Evolutionary conservation across 805 yeast species (phyloP).

Genomic region (Ogataea sp.): DNA sequence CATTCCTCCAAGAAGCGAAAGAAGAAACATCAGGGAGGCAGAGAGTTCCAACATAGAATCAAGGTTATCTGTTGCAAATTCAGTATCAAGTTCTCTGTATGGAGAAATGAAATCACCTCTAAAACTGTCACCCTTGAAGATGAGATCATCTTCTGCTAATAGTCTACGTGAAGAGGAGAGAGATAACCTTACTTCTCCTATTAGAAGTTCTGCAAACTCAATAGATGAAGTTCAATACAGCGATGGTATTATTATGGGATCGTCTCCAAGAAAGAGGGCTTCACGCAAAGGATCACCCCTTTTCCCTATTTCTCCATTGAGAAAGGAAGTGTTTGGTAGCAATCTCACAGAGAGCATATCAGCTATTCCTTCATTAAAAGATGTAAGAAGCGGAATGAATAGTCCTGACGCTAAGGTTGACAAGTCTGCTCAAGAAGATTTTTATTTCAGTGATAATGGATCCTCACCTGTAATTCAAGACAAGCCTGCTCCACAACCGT

Average conservation of each 20-base stretch:
- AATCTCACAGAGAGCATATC: background rate
- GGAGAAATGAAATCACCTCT: background rate
- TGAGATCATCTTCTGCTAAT: constrained; percentile 3
- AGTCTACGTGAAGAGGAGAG: too few species aligned
- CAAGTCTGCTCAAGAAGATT: constrained; percentile 15
- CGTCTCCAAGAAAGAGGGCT: constrained; percentile 21
- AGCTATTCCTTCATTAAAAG: background rate
- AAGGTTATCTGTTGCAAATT: constrained; percentile 7
- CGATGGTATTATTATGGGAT: too few species aligned
- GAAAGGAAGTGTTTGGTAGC: background rate
- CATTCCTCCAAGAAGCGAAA: constrained; percentile 20
- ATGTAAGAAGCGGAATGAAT: too few species aligned
- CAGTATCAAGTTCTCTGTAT: background rate
- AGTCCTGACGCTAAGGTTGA: too few species aligned
- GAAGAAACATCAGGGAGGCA: constrained; percentile 1
- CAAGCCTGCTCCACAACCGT: background rate
- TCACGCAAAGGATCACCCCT: constrained; percentile 20
- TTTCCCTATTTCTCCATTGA: constrained; percentile 7
- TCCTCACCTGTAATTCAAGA: background rate
- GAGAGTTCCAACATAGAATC: constrained; percentile 6
- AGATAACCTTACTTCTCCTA: background rate
- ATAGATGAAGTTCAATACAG: background rate
- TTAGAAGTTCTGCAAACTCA: background rate
- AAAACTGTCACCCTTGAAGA: constrained; percentile 1
- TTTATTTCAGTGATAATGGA: constrained; percentile 15